These are phyloP conservation scores for Nakaseomyces uthaithaninus DNA, from an alignment of 1,139 yeast species.

Conservation along the genomic window DNA sequence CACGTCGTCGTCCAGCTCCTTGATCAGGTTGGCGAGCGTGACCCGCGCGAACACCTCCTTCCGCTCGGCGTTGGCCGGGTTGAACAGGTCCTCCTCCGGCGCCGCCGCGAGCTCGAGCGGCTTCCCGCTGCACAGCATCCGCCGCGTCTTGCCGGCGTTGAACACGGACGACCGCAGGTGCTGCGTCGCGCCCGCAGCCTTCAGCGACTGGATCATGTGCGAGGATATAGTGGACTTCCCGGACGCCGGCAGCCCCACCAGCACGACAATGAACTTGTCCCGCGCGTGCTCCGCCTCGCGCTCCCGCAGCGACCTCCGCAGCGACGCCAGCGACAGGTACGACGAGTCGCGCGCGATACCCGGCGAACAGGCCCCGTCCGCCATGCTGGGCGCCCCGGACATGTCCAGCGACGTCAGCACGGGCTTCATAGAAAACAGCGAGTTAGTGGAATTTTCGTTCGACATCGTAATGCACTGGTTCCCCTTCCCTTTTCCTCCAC, in stretches of 20 bases:
- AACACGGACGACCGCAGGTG: conserved; percentile 32
- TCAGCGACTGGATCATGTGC: conserved; percentile 41
- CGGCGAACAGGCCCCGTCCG: not conserved
- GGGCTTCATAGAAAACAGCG: conserved; percentile 22
- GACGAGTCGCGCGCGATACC: not conserved
- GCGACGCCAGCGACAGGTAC: not conserved
- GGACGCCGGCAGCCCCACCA: conserved; percentile 64
- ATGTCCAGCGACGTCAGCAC: not conserved
- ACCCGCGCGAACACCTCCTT: conserved; percentile 55
- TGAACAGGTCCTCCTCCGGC: conserved; percentile 39
- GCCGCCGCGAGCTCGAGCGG: conserved; percentile 25
- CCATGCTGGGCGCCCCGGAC: not conserved
- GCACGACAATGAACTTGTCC: conserved; percentile 39
- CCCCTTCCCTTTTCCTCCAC: too few relatives aligned
- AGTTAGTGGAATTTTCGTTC: conserved; percentile 20
- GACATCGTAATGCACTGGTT: too few relatives aligned
- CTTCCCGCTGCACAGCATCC: conserved; percentile 30
- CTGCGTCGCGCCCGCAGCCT: conserved; percentile 22
- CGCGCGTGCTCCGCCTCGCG: conserved; percentile 3
- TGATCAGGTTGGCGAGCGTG: conserved; percentile 44
- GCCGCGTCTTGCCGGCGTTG: conserved; percentile 53
- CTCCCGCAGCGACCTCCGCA: not conserved
- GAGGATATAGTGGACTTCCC: conserved; percentile 61
- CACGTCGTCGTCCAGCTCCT: conserved; percentile 37
- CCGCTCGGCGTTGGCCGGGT: conserved; percentile 40